These are phyloP conservation scores for Acrodontium crateriforme DNA, from an alignment of 2,329 filamentous ascomycete species.

Conservation along the genomic window DNA sequence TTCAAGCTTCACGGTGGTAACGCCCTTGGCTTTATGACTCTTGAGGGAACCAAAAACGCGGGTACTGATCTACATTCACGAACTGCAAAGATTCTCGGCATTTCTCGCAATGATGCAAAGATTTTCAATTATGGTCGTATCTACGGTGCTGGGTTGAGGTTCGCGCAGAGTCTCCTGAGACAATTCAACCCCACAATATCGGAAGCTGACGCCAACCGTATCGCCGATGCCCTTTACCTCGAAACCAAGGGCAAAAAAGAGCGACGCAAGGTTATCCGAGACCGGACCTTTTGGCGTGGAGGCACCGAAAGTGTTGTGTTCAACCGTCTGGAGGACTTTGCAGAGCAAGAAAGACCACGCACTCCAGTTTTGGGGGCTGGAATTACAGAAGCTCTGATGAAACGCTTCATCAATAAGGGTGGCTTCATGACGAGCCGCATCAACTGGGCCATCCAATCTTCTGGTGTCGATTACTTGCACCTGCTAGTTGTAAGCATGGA, in stretches of 20 bases:
- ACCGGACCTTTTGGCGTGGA: constrained; percentile 80
- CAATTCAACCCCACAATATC: constrained; percentile 84
- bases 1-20: constrained; percentile 94
- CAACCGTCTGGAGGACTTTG: constrained; percentile 95
- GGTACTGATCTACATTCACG: constrained; percentile 91
- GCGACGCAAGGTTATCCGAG: constrained; percentile 54
- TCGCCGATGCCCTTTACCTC: constrained; percentile 68
- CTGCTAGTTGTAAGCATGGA: constrained; percentile 91
- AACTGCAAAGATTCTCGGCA: constrained; percentile 81
- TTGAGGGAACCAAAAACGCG: constrained; percentile 87
- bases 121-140: constrained; percentile 98
- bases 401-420: constrained; percentile 72
- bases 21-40: constrained; percentile 96
- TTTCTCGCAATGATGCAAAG: constrained; percentile 89
- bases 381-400: constrained; percentile 90
- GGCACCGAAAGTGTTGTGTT: constrained; percentile 97
- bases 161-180: constrained; percentile 74
- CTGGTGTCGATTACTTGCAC: constrained; percentile 92
- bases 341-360: constrained; percentile 78
- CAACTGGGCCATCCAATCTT: constrained; percentile 98
- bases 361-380: constrained; percentile 89
- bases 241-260: constrained; percentile 87
- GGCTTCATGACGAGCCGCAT: constrained; percentile 92
- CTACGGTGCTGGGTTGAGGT: constrained; percentile 92
- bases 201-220: constrained; percentile 62